Evolutionary conservation across 257 asterid genomes (phyloP).

Genomic region (Solanum pimpinellifolium): DNA sequence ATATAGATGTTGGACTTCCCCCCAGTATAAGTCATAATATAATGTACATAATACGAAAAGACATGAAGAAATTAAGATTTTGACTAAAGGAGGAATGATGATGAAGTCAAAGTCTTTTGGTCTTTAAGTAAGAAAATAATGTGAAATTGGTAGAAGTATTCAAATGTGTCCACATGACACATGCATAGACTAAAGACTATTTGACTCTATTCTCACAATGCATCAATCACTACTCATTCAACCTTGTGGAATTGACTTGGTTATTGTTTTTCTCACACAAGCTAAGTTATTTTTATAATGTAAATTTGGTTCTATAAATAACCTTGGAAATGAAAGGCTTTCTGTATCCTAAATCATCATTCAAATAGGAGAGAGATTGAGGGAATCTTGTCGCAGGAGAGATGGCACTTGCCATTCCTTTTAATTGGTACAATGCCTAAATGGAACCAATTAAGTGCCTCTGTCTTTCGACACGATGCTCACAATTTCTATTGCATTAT

Average conservation of each 20-base stretch:
- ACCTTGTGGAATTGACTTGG: background rate
- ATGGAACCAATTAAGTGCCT: background rate
- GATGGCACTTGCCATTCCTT: conserved; percentile 21
- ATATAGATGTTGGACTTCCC: background rate
- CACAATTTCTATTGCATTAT: background rate
- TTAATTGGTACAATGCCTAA: background rate
- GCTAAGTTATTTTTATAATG: background rate
- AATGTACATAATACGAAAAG: background rate
- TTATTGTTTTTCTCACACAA: background rate
- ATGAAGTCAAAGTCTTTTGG: background rate
- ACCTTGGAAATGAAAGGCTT: background rate
- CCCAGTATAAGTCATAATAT: background rate
- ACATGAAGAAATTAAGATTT: background rate
- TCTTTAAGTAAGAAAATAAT: background rate
- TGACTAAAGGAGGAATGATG: background rate
- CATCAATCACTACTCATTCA: background rate
- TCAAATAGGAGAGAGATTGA: background rate
- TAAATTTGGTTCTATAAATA: background rate
- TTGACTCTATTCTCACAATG: background rate
- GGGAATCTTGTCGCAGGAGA: conserved; percentile 26
- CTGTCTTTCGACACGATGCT: background rate
- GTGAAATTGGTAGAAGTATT: background rate
- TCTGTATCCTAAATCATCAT: background rate
- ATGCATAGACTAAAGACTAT: background rate
- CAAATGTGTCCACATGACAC: background rate